Percentiles rank a stretch among this genome's conserved stretches.
phyloP scores from a whole-genome alignment of 2,329 filamentous ascomycete genomes.

The Camillea tinctor region DNA sequence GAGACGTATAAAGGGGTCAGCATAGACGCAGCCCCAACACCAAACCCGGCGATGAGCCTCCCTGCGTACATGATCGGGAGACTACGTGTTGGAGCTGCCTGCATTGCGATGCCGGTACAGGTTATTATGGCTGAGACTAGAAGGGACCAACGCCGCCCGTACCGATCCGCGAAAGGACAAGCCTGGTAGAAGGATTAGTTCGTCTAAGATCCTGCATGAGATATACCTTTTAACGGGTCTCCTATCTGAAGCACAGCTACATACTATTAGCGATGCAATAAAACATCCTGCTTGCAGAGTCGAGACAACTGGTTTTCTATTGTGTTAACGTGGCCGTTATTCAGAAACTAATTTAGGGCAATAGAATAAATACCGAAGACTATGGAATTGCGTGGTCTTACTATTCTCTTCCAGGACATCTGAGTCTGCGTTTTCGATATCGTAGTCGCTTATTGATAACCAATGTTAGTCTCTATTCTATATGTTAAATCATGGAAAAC shows the following conservation, averaged over 20 bases:
- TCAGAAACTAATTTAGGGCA: background rate
- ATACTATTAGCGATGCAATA: constrained; percentile 53
- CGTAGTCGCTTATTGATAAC: constrained; percentile 42
- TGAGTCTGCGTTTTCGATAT: constrained; percentile 38
- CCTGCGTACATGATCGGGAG: constrained; percentile 65
- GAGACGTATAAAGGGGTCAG: constrained; percentile 46
- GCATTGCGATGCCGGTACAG: constrained; percentile 61
- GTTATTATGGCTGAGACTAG: constrained; percentile 57
- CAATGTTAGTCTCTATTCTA: constrained; percentile 8
- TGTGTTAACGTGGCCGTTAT: background rate
- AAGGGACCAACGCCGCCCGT: constrained; percentile 55
- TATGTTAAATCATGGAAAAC: too few relatives aligned
- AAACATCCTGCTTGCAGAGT: constrained; percentile 69
- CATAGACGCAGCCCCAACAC: constrained; percentile 49
- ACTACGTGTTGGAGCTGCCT: constrained; percentile 59
- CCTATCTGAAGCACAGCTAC: background rate
- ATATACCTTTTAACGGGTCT: background rate
- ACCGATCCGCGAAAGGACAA: constrained; percentile 42
- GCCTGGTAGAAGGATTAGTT: background rate
- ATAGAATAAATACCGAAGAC: background rate
- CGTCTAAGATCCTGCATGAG: background rate
- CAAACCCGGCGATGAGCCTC: constrained; percentile 51
- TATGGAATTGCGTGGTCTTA: constrained; percentile 2
- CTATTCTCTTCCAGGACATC: constrained; percentile 55
- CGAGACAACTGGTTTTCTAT: constrained; percentile 52